Conservation (phyloP, 2,329 filamentous ascomycete species). For the Cercospora sp. region DNA sequence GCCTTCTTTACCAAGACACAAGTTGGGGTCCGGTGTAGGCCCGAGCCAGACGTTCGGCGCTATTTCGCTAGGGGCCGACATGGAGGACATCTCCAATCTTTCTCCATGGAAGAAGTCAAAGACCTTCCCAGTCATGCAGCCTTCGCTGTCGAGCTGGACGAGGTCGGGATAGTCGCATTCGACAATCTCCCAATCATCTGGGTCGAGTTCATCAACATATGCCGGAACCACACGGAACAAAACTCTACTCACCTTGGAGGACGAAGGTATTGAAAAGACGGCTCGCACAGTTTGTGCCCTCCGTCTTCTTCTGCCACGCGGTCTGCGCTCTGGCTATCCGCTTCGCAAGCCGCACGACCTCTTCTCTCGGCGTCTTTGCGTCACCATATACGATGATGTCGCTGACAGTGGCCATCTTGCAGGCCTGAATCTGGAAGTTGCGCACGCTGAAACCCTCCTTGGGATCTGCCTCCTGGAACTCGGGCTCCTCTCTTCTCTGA, state of each 20-base stretch:
- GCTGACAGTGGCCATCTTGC: conserved; percentile 82
- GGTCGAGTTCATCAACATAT: conserved; percentile 39
- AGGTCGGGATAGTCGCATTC: conserved; percentile 69
- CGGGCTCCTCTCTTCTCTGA: conserved; percentile 43
- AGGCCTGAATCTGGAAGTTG: conserved; percentile 94
- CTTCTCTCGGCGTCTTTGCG: conserved; percentile 60
- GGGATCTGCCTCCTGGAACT: conserved; percentile 83
- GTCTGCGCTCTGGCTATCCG: conserved; percentile 73
- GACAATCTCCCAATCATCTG: conserved; percentile 66
- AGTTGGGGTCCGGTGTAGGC: conserved; percentile 72
- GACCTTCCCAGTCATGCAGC: conserved; percentile 71
- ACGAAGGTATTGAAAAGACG: conserved; percentile 85
- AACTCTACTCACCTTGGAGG: conserved; percentile 54
- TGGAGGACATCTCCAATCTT: conserved; percentile 84
- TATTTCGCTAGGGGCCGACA: conserved; percentile 89
- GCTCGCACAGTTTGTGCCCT: conserved; percentile 42
- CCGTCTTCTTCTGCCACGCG: conserved; percentile 68
- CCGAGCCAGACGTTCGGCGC: conserved; percentile 87
- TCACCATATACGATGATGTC: conserved; percentile 93
- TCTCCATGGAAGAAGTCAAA: conserved; percentile 91
- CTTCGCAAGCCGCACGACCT: conserved; percentile 64
- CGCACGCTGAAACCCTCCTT: conserved; percentile 89
- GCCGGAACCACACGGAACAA: conserved; percentile 6
- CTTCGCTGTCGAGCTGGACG: conserved; percentile 72
- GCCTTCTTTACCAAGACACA: conserved; percentile 37